A percentile compares a stretch with the other conserved stretches of the same genome.
These are phyloP conservation scores for Mycosphaerella arachidis DNA, from an alignment of 2,329 filamentous ascomycete species.

Conservation along the genomic window DNA sequence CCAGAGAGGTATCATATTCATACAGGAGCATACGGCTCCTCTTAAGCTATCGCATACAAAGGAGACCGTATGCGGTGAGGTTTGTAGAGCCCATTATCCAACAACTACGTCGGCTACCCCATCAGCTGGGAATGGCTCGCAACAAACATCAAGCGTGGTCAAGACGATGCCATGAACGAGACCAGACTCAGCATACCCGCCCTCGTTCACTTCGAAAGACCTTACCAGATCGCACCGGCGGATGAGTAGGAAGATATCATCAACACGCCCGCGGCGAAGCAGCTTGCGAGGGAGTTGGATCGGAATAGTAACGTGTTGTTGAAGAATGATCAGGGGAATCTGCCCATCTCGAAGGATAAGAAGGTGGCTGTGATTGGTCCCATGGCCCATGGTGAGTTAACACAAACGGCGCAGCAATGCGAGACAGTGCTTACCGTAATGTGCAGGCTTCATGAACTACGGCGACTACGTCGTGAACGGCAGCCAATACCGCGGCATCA, in stretches of 20 bases:
- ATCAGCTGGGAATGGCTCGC: constrained; percentile 60
- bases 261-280: constrained; percentile 56
- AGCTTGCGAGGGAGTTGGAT: constrained; percentile 60
- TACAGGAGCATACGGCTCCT: no score
- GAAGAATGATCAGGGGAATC: constrained; percentile 62
- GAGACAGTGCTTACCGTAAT: background rate
- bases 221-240: constrained; percentile 56
- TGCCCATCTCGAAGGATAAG: constrained; percentile 61
- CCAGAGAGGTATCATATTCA: no score
- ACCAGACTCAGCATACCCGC: constrained; percentile 67
- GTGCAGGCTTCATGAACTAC: constrained; percentile 58
- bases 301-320: constrained; percentile 68
- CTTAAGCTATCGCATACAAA: no score
- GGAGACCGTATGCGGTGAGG: background rate
- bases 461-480: constrained; percentile 69
- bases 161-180: constrained; percentile 65
- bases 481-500: constrained; percentile 61
- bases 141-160: constrained; percentile 58
- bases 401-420: no score
- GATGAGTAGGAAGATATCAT: constrained; percentile 56
- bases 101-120: constrained; percentile 58
- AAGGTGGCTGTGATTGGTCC: constrained; percentile 69
- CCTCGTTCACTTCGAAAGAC: constrained; percentile 66
- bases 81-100: constrained; percentile 1
- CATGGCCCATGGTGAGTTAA: constrained; percentile 58